Percentiles rank a stretch among this genome's conserved stretches.
These are phyloP conservation scores for Yueomyces sinensis DNA, from an alignment of 805 yeast species.

Conservation along the genomic window DNA sequence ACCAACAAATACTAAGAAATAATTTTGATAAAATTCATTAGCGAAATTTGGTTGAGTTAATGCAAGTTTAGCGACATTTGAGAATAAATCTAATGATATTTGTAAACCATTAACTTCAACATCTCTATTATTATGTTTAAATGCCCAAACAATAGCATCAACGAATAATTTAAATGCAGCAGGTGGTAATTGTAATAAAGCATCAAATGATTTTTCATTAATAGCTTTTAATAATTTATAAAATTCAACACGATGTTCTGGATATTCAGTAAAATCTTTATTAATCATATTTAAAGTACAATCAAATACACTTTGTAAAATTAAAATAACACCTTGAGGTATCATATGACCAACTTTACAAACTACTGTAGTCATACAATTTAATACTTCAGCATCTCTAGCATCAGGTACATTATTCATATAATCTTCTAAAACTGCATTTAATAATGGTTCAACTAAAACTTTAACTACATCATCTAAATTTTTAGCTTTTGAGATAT, in stretches of 20 bases:
- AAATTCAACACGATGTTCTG: conserved; percentile 95
- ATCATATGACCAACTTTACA: conserved; percentile 76
- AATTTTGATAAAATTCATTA: conserved; percentile 75
- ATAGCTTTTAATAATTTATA: conserved; percentile 82
- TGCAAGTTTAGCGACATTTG: conserved; percentile 71
- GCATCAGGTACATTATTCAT: conserved; percentile 85
- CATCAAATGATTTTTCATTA: conserved; percentile 71
- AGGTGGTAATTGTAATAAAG: conserved; percentile 78
- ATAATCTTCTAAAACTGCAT: conserved; percentile 83
- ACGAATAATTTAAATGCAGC: conserved; percentile 83
- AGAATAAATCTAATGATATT: conserved; percentile 68
- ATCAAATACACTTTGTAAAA: conserved; percentile 84
- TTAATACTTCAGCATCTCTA: conserved; percentile 93
- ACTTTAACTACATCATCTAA: conserved; percentile 72
- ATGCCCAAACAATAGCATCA: conserved; percentile 95
- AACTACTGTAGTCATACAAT: conserved; percentile 86
- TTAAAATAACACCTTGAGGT: conserved; percentile 77
- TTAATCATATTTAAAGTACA: conserved; percentile 92
- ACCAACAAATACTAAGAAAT: conserved; percentile 75
- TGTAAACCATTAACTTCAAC: conserved; percentile 88
- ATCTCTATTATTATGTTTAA: conserved; percentile 93
- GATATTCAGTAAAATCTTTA: conserved; percentile 90
- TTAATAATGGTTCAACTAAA: conserved; percentile 69
- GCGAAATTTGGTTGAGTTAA: conserved; percentile 43
- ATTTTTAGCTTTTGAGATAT: conserved; percentile 76